phyloP scores from a whole-genome alignment of 768 basidiomycete species.

The Sarcodon sp. region DNA sequence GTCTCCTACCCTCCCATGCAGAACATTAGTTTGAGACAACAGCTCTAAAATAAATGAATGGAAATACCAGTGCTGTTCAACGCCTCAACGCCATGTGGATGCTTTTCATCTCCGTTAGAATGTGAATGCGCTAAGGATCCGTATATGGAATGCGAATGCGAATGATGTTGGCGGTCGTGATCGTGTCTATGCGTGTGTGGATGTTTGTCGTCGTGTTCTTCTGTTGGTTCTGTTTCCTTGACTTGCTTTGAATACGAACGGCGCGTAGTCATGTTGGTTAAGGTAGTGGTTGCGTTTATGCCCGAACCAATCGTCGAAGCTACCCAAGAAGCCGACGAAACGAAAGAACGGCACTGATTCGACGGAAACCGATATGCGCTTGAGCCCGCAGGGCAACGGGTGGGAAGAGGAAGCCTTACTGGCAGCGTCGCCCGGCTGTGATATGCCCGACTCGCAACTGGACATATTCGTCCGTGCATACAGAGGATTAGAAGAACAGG shows the following conservation, averaged over 20 bases:
- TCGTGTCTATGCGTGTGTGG: constrained; percentile 15
- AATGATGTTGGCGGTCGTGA: constrained; percentile 23
- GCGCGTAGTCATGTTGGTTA: background rate
- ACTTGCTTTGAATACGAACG: background rate
- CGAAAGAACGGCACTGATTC: too few species aligned
- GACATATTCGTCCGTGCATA: background rate
- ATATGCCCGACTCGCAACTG: background rate
- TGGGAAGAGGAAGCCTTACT: too few species aligned
- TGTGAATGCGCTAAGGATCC: constrained; percentile 39
- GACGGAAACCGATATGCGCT: too few species aligned
- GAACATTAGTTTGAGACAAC: background rate
- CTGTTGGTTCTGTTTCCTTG: background rate
- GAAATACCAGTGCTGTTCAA: constrained; percentile 50
- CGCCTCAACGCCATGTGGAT: constrained; percentile 41
- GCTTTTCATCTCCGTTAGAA: constrained; percentile 37
- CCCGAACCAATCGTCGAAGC: too few species aligned
- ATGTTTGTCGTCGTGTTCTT: background rate
- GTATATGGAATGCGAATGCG: constrained; percentile 52
- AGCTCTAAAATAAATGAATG: background rate
- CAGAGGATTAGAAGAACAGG: background rate
- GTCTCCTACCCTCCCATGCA: constrained; percentile 37
- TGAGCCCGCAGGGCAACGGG: too few species aligned
- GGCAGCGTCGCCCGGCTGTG: background rate
- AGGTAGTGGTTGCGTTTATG: background rate
- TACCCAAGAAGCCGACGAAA: too few species aligned